Conservation (phyloP, 768 basidiomycete species). For the Nidularia sp. region DNA sequence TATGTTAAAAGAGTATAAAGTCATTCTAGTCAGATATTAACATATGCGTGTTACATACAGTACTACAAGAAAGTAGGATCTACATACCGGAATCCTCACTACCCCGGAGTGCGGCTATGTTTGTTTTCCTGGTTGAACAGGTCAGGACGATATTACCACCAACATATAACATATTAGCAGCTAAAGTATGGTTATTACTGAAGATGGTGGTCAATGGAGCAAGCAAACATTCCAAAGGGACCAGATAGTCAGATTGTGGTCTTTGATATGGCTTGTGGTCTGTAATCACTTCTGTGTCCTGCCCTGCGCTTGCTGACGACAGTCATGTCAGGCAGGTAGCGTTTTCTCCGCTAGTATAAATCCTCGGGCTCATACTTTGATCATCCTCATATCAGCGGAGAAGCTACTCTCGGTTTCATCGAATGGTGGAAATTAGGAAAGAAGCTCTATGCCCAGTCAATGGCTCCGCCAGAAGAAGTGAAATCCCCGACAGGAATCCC, state of each 20-base stretch:
- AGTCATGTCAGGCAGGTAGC: constrained; percentile 23
- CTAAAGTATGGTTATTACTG: too few relatives aligned
- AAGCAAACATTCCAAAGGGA: constrained; percentile 7
- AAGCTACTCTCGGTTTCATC: constrained; percentile 52
- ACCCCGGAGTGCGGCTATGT: constrained; percentile 57
- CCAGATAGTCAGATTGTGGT: constrained; percentile 25
- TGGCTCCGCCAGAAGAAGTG: constrained; percentile 3
- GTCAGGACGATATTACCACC: too few relatives aligned
- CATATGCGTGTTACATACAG: constrained; percentile 18
- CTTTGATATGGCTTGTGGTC: constrained; percentile 57
- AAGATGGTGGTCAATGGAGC: constrained; percentile 36
- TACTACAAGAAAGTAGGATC: constrained; percentile 64
- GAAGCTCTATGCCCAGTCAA: constrained; percentile 12
- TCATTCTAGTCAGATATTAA: too few relatives aligned
- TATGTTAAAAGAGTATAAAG: too few relatives aligned
- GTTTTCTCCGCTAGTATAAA: too few relatives aligned
- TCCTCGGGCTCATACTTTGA: too few relatives aligned
- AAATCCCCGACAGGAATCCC: constrained; percentile 5
- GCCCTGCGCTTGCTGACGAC: background rate
- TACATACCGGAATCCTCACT: constrained; percentile 72
- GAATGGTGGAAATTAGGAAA: constrained; percentile 56
- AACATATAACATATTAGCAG: too few relatives aligned
- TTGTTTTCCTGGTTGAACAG: constrained; percentile 50
- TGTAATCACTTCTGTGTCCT: constrained; percentile 23
- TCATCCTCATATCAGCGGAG: constrained; percentile 44